Base-by-base conservation (phyloP, 176 grass and related monocot genomes). In the Phyllostachys edulis region DNA sequence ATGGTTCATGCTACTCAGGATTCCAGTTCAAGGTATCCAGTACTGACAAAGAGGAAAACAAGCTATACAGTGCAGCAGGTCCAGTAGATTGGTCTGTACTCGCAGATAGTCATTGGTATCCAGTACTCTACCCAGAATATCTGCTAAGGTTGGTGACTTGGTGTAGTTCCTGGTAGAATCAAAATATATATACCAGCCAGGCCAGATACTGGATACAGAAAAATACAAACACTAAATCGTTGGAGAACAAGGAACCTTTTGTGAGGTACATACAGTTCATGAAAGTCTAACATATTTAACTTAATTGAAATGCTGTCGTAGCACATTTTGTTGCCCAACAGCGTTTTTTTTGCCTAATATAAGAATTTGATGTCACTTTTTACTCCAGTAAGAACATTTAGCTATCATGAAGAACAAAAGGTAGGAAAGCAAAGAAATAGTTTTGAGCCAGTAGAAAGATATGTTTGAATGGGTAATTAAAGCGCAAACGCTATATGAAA, bases 141-240 rank as follows among this genome's bases (percentile, higher is more conserved):
- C 41, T 34, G 3, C 7, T 13, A 78, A 56, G 37, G 10, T 46
- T 77, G 49, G 49, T 27, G 46, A 24, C 6, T 46, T 77, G 49
- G 49, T 27, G 46, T 38, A 2, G 49, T 68, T 80, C 13, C 45
- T 54, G 8, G 65, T 56, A 78, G 39, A 69, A 78, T 6, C 1
- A 5, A 18, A 88, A 37, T 64, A 23, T 17, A 38, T 88, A 62
- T 44, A 88, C 21, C 6, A 69, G 23, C 39, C 51, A 76, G 51
- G 5, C 47, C 39, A 69, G 6, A 77, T 77, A 62, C 3, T 4
- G 0, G 57, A n/a, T 40, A 42, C 12, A 26, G n/a, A 77, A 62
- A 62, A 27, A 61, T 57, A 46, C 1, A 2, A 61, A 49, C 6
- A 9, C 15, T 17, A 20, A 45, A 27, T 37, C 8, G 14, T 20